Percentiles rank a stretch among this genome's conserved stretches.
phyloP scores from a whole-genome alignment of 495 filamentous ascomycete genomes.

The Aspergillus funiculosus region DNA sequence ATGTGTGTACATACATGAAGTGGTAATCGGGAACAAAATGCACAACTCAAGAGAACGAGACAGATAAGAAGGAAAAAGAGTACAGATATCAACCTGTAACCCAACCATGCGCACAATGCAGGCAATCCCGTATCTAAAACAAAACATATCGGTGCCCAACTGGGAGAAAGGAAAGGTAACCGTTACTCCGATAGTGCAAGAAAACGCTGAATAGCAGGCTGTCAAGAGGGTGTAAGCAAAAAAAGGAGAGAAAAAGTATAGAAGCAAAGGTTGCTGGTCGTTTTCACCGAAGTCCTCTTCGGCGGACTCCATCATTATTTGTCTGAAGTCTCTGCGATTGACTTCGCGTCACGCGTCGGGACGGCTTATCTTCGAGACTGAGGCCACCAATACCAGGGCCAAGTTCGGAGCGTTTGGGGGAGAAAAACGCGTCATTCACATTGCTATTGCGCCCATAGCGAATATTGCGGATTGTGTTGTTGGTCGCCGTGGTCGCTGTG shows the following conservation, averaged over 20 bases:
- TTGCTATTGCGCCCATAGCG: conserved; percentile 27
- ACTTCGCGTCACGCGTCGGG: conserved; percentile 38
- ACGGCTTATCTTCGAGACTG: conserved; percentile 39
- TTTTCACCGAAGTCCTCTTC: conserved; percentile 7
- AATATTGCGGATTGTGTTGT: conserved; percentile 37
- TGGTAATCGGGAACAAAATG: too few species aligned
- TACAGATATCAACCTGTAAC: too few species aligned
- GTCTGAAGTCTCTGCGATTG: conserved; percentile 29
- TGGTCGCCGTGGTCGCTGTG: conserved; percentile 31
- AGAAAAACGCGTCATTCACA: conserved; percentile 22
- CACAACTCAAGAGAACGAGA: too few species aligned
- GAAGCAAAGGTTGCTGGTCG: too few species aligned
- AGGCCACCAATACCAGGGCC: conserved; percentile 37
- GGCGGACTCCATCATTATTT: neutral
- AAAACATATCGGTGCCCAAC: neutral
- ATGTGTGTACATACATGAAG: too few species aligned
- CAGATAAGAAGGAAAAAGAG: too few species aligned
- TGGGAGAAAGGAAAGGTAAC: neutral
- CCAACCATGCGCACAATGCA: too few species aligned
- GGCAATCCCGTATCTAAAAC: neutral
- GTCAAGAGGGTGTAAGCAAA: too few species aligned
- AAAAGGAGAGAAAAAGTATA: too few species aligned
- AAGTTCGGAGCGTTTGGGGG: conserved; percentile 32
- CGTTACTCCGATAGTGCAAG: neutral
- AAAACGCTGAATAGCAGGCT: neutral